A percentile compares a stretch with the other conserved stretches of the same genome.
Conservation (phyloP, 148 eudicot species). For the Chenopodium suecicum region DNA sequence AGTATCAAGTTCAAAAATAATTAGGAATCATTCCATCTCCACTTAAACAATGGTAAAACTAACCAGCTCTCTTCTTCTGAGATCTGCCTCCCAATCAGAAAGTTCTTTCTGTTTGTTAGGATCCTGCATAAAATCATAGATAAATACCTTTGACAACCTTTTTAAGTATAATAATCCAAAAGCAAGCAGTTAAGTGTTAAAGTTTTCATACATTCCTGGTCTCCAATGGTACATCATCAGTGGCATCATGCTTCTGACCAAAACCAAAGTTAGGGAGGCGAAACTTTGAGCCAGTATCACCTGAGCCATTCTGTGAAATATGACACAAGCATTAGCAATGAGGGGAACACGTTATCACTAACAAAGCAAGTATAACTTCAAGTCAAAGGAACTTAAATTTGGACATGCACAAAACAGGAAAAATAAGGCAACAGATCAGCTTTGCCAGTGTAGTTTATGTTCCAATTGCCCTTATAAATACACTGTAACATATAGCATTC, state of each 20-base stretch:
- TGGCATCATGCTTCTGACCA: conserved; percentile 97
- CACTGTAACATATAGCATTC: neutral
- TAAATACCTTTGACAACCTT: conserved; percentile 11
- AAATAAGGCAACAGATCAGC: neutral
- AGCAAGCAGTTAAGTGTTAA: conserved; percentile 9
- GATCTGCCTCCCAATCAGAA: conserved; percentile 64
- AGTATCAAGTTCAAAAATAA: neutral
- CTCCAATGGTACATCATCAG: conserved; percentile 85
- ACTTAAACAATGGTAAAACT: conserved; percentile 24
- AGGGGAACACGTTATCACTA: neutral
- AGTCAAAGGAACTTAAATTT: neutral
- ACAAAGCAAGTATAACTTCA: neutral
- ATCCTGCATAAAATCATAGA: conserved; percentile 49
- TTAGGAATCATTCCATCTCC: neutral
- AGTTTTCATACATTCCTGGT: conserved; percentile 56
- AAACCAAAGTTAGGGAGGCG: conserved; percentile 78
- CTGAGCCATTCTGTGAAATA: conserved; percentile 63
- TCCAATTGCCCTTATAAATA: neutral
- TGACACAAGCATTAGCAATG: neutral
- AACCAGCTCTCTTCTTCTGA: conserved; percentile 61
- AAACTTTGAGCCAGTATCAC: conserved; percentile 73
- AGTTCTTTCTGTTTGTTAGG: conserved; percentile 60
- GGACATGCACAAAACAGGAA: neutral
- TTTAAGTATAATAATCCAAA: neutral
- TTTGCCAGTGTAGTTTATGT: neutral